Conservation (phyloP, 139 green algal genomes). For the Chlorella vulgaris region DNA sequence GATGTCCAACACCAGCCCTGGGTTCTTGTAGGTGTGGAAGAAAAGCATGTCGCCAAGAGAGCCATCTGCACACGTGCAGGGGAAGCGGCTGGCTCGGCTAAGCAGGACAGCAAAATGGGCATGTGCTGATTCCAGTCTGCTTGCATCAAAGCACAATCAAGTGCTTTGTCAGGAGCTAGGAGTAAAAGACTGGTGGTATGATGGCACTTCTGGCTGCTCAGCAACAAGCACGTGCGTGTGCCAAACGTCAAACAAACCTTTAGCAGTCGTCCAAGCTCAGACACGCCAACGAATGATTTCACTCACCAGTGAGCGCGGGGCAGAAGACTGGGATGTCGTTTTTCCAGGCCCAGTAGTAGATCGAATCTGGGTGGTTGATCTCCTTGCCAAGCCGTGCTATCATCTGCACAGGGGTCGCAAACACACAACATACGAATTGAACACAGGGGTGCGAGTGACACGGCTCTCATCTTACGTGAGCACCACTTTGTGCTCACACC, state of each 20-base stretch:
- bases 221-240: no score
- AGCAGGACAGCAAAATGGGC: not conserved
- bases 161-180: no score
- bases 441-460: no score
- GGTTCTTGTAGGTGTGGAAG: conserved; percentile 94
- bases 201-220: no score
- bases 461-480: no score
- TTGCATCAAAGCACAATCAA: no score
- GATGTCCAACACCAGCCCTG: conserved; percentile 79
- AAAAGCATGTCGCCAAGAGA: conserved; percentile 98
- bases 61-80: conserved; percentile 50
- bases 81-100: not conserved
- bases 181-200: no score
- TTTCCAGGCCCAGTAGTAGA: conserved; percentile 92
- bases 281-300: not conserved
- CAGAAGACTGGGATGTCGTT: conserved; percentile 97
- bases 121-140: no score
- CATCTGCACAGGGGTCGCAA: conserved; percentile 47
- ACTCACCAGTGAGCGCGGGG: conserved; percentile 87
- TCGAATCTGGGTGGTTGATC: conserved; percentile 88
- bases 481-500: no score
- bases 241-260: no score
- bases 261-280: no score
- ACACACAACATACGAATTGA: no score
- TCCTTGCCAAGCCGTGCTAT: conserved; percentile 84